Conservation (phyloP, 176 grass and related monocot genomes). For the Hordeum vulgare region MorexV3_pseudomolecules_assembly NC_058520.1:129833914-129834413, state of each 20-base stretch:
- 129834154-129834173: not conserved
- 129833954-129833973: slow-evolving; percentile 16
- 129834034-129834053: not conserved
- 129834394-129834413: slow-evolving; percentile 2
- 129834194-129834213: not conserved
- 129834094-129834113: not conserved
- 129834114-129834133: not conserved
- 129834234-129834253: not conserved
- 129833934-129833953: slow-evolving; percentile 18
- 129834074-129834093: not conserved
- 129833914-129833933: no score
- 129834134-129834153: not conserved
- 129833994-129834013: slow-evolving; percentile 6
- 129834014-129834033: not conserved
- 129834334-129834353: not conserved
- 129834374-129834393: not conserved
- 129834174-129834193: not conserved
- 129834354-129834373: not conserved
- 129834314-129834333: slow-evolving; percentile 3
- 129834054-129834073: not conserved
- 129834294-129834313: slow-evolving; percentile 15
- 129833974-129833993: slow-evolving; percentile 1
- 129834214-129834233: not conserved
- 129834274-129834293: not conserved
- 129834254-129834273: slow-evolving; percentile 9